Percentiles rank a stretch among this genome's conserved stretches.
Evolutionary conservation across 164 flowering plant genomes (phyloP).

Genomic region (Chloranthus sessilifolius): DNA sequence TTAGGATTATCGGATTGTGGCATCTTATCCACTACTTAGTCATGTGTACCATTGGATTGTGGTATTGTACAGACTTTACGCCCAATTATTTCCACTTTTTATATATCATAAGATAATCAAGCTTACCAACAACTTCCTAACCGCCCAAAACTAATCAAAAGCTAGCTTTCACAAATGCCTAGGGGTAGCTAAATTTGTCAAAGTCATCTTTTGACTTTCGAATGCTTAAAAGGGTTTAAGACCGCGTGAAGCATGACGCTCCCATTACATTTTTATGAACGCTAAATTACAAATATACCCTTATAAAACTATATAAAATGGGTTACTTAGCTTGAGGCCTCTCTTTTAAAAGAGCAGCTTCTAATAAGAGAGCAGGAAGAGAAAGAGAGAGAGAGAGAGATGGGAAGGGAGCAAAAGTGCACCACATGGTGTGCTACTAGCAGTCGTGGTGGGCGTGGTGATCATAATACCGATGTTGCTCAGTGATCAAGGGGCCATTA

Average conservation of each 20-base stretch:
- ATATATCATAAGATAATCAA: too few relatives aligned
- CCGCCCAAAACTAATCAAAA: too few relatives aligned
- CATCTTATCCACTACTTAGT: too few relatives aligned
- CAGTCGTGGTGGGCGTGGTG: constrained; percentile 49
- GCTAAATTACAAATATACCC: background rate
- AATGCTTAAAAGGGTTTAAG: background rate
- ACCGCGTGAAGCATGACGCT: too few relatives aligned
- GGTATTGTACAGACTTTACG: too few relatives aligned
- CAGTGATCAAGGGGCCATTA: constrained; percentile 58
- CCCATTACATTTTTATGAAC: background rate
- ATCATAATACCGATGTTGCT: constrained; percentile 38
- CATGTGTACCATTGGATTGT: too few relatives aligned
- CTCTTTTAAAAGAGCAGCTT: background rate
- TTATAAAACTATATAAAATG: too few relatives aligned
- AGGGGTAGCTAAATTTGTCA: too few relatives aligned
- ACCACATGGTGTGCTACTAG: constrained; percentile 55
- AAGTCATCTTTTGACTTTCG: background rate
- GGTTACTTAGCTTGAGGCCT: background rate
- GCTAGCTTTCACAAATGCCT: too few relatives aligned
- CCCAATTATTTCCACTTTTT: too few relatives aligned
- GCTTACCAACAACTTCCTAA: too few relatives aligned
- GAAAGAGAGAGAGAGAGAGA: constrained; percentile 12
- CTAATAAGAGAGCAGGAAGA: background rate
- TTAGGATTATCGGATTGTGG: too few relatives aligned
- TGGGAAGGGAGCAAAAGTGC: constrained; percentile 32